Conservation (phyloP, 2,329 filamentous ascomycete genomes). For the Fusarium beomiforme region DNA sequence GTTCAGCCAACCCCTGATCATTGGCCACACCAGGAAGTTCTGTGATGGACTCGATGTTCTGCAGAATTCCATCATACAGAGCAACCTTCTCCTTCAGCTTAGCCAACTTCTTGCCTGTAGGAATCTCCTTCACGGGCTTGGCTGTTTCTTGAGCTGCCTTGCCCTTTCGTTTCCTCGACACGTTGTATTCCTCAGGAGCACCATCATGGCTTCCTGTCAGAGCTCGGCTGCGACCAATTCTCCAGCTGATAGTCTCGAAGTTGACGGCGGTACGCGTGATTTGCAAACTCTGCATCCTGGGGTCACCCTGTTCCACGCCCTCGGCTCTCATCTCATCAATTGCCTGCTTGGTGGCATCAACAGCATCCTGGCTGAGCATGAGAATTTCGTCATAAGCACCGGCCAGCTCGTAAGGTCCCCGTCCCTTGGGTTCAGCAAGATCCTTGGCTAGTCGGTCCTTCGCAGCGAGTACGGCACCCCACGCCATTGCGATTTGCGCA, state of each 20-base stretch:
- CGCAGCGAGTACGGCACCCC: slow-evolving; percentile 73
- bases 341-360: slow-evolving; percentile 90
- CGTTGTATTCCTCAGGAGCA: slow-evolving; percentile 63
- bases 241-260: slow-evolving; percentile 93
- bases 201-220: slow-evolving; percentile 87
- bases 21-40: slow-evolving; percentile 90
- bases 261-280: slow-evolving; percentile 93
- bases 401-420: slow-evolving; percentile 73
- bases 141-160: slow-evolving; percentile 50
- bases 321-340: slow-evolving; percentile 91
- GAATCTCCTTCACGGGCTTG: slow-evolving; percentile 67
- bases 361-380: slow-evolving; percentile 89
- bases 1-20: slow-evolving; percentile 78
- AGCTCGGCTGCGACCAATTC: slow-evolving; percentile 91
- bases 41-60: slow-evolving; percentile 89
- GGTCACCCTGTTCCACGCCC: slow-evolving; percentile 83
- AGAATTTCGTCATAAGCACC: slow-evolving; percentile 92
- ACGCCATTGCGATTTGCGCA: slow-evolving; percentile 86
- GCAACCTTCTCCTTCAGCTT: slow-evolving; percentile 87
- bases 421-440: slow-evolving; percentile 54
- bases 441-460: slow-evolving; percentile 60
- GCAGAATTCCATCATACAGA: slow-evolving; percentile 88
- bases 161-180: slow-evolving; percentile 61
- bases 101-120: slow-evolving; percentile 78
- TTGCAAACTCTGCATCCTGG: slow-evolving; percentile 90